phyloP scores from a whole-genome alignment of 2,329 filamentous ascomycete genomes.

The Ophiosphaerella narmari region DNA sequence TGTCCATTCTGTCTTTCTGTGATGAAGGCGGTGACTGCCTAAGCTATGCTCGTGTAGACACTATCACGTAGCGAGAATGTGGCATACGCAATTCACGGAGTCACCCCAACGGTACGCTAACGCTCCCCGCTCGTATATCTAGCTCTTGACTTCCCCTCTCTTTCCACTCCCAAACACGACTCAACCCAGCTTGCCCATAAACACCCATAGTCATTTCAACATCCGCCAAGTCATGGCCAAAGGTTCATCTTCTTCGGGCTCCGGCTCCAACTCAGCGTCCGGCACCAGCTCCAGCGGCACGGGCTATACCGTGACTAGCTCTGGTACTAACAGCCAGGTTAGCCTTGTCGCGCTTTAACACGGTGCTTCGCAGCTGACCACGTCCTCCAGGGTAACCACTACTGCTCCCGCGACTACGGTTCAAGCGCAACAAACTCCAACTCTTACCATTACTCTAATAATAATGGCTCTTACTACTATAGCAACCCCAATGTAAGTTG shows the following conservation, averaged over 20 bases:
- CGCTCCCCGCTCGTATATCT: too few species aligned
- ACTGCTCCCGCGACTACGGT: constrained; percentile 47
- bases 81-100: too few species aligned
- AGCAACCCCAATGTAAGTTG: constrained; percentile 40
- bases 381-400: constrained; percentile 44
- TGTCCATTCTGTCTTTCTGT: too few species aligned
- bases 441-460: constrained; percentile 49
- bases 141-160: neutral
- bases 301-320: constrained; percentile 47
- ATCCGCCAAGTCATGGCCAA: constrained; percentile 1
- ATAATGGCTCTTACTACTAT: constrained; percentile 44
- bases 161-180: neutral
- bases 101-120: neutral
- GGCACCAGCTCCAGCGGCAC: constrained; percentile 9
- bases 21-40: too few species aligned
- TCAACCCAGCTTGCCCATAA: neutral
- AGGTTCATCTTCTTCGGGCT: constrained; percentile 8
- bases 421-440: constrained; percentile 40
- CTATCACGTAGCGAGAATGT: too few species aligned
- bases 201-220: neutral
- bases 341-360: neutral
- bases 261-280: constrained; percentile 8
- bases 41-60: too few species aligned
- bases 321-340: constrained; percentile 48
- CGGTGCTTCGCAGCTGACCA: too few species aligned